Evolutionary conservation across 176 grass and related monocot genomes (phyloP).

Genomic region (Triticum aestivum): IWGSC_CS_RefSeq_v2.1 NC_057810.1:187913115-187913614

Average conservation of each 20-base stretch:
- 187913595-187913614: background rate
- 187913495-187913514: background rate
- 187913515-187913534: constrained; percentile 4
- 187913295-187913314: constrained; percentile 15
- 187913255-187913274: background rate
- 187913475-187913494: background rate
- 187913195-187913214: background rate
- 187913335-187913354: constrained; percentile 25
- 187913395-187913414: background rate
- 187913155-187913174: constrained; percentile 10
- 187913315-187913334: constrained; percentile 12
- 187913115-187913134: background rate
- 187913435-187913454: background rate
- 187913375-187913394: constrained; percentile 3
- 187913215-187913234: background rate
- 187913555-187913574: constrained; percentile 8
- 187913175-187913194: background rate
- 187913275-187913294: background rate
- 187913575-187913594: background rate
- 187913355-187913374: background rate
- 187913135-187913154: constrained; percentile 6
- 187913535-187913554: background rate
- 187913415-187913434: background rate
- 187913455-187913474: background rate
- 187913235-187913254: background rate